phyloP scores from a whole-genome alignment of 768 basidiomycete species.

The Amanita pallidorosea region DNA sequence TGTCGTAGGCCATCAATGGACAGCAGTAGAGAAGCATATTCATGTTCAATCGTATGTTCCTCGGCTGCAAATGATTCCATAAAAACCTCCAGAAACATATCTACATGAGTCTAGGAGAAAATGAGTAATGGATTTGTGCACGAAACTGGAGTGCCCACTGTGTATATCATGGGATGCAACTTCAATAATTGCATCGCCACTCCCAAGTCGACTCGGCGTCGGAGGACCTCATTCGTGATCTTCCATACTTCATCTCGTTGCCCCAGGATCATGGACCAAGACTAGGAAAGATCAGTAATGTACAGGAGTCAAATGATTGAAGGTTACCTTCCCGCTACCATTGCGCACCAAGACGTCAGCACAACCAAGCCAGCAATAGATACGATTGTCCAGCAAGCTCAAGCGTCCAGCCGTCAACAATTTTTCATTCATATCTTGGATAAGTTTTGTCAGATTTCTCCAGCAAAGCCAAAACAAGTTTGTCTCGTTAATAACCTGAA shows the following conservation, averaged over 20 bases:
- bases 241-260: conserved; percentile 43
- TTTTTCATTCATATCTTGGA: neutral
- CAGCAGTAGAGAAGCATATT: conserved; percentile 47
- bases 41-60: conserved; percentile 41
- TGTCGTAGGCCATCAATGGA: conserved; percentile 48
- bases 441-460: conserved; percentile 11
- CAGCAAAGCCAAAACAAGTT: conserved; percentile 23
- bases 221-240: conserved; percentile 38
- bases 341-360: conserved; percentile 43
- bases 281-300: conserved; percentile 20
- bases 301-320: neutral
- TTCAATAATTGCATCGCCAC: conserved; percentile 48
- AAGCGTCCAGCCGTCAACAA: neutral
- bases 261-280: conserved; percentile 51
- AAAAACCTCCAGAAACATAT: conserved; percentile 38
- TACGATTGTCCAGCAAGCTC: conserved; percentile 38
- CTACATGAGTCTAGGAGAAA: conserved; percentile 23
- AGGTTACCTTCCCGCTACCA: conserved; percentile 14
- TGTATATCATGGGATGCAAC: conserved; percentile 51
- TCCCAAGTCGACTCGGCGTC: conserved; percentile 49
- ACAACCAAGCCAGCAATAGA: conserved; percentile 70
- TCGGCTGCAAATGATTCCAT: conserved; percentile 40
- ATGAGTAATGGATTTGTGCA: conserved; percentile 13
- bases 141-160: conserved; percentile 24
- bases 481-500: conserved; percentile 10